A percentile compares a stretch with the other conserved stretches of the same genome.
These are phyloP conservation scores for Amanita rubescens DNA, from an alignment of 768 basidiomycete genomes.

Conservation along the genomic window DNA sequence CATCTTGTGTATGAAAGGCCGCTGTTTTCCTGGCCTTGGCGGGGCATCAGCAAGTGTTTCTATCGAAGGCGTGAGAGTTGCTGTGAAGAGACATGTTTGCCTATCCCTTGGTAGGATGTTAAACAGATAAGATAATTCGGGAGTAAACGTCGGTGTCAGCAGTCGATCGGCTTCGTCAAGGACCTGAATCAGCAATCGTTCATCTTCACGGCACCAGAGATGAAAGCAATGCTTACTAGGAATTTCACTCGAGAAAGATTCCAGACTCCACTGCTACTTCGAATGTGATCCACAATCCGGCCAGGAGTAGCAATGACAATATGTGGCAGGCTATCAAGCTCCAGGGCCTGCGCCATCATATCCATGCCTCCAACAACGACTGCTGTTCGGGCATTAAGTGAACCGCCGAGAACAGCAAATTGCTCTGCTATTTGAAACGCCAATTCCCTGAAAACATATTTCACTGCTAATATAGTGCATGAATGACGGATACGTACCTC, in stretches of 20 bases:
- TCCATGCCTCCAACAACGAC: constrained; percentile 98
- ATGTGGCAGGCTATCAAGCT: constrained; percentile 81
- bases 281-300: constrained; percentile 84
- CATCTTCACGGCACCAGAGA: not conserved
- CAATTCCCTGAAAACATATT: constrained; percentile 56
- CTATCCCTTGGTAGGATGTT: constrained; percentile 68
- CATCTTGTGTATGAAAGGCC: constrained; percentile 82
- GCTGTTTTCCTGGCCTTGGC: constrained; percentile 76
- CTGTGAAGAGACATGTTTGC: constrained; percentile 97
- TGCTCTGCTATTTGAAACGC: constrained; percentile 98
- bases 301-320: constrained; percentile 95
- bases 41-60: constrained; percentile 65
- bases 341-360: constrained; percentile 89
- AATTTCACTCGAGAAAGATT: constrained; percentile 79
- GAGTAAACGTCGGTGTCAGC: constrained; percentile 81
- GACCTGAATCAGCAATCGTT: constrained; percentile 41
- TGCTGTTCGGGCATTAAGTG: constrained; percentile 75
- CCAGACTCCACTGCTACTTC: constrained; percentile 76
- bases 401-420: constrained; percentile 81
- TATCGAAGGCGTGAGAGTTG: constrained; percentile 85
- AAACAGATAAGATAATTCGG: constrained; percentile 78
- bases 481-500: constrained; percentile 44
- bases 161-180: constrained; percentile 96
- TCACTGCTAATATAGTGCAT: not conserved
- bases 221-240: constrained; percentile 44